These are phyloP conservation scores for Lathyrus aphaca DNA, from an alignment of 306 rosid genomes.

Conservation along the genomic window DNA sequence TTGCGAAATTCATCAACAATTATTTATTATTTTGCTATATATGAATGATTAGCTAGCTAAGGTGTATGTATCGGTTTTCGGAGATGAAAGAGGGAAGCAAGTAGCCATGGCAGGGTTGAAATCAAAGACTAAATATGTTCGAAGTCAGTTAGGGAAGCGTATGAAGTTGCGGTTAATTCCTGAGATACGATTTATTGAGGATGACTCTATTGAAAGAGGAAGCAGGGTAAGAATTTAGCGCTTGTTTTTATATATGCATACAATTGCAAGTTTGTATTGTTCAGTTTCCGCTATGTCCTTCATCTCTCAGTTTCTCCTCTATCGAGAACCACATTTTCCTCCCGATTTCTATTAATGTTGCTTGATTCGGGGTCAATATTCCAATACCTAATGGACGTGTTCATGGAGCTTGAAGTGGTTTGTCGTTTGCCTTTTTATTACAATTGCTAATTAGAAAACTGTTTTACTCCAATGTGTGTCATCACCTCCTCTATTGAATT, in stretches of 20 bases:
- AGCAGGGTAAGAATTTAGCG: slow-evolving; percentile 68
- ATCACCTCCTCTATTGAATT: too few relatives aligned
- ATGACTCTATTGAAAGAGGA: slow-evolving; percentile 89
- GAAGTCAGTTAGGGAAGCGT: slow-evolving; percentile 77
- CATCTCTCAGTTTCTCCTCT: too few relatives aligned
- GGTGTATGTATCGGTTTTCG: slow-evolving; percentile 90
- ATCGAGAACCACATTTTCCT: too few relatives aligned
- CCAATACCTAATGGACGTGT: not conserved
- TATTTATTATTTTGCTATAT: too few relatives aligned
- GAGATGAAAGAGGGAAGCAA: slow-evolving; percentile 93
- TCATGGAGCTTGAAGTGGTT: too few relatives aligned
- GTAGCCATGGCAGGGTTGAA: slow-evolving; percentile 91
- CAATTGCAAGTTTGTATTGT: not conserved
- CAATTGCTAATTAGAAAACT: too few relatives aligned
- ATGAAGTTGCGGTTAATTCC: slow-evolving; percentile 91
- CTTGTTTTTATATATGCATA: not conserved
- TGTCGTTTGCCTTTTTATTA: too few relatives aligned
- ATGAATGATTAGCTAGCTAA: slow-evolving; percentile 47
- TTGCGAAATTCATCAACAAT: not conserved
- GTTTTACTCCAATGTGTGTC: too few relatives aligned
- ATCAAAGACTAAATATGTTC: slow-evolving; percentile 87
- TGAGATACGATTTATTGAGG: slow-evolving; percentile 88
- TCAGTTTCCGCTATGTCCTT: not conserved
- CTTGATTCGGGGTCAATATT: too few relatives aligned
- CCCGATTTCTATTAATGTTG: too few relatives aligned